A percentile compares a stretch with the other conserved stretches of the same genome.
phyloP scores from a whole-genome alignment of 768 basidiomycete genomes.

The Suillus brevipes region DNA sequence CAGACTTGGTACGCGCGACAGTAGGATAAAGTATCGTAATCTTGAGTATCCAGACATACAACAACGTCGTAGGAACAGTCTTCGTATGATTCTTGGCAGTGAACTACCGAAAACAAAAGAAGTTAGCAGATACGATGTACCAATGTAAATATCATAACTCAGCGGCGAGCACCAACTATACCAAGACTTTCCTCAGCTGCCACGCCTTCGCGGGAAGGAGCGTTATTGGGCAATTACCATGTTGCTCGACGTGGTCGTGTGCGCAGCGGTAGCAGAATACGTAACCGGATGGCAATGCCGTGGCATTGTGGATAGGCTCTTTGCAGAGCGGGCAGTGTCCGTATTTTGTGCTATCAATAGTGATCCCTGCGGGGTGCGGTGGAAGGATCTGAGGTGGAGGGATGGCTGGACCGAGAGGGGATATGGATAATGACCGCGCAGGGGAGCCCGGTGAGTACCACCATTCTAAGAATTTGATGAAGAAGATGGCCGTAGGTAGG shows the following conservation, averaged over 20 bases:
- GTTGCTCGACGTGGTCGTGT: slow-evolving; percentile 75
- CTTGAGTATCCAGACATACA: background rate
- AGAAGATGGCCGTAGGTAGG: slow-evolving; percentile 89
- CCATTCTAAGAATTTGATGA: slow-evolving; percentile 97
- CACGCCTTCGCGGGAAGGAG: slow-evolving; percentile 71
- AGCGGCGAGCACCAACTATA: slow-evolving; percentile 39
- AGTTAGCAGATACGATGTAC: no score
- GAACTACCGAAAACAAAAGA: background rate
- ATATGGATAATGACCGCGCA: slow-evolving; percentile 66
- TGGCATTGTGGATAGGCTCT: slow-evolving; percentile 76
- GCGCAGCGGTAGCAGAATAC: slow-evolving; percentile 94
- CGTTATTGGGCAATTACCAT: slow-evolving; percentile 85
- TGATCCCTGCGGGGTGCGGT: slow-evolving; percentile 72
- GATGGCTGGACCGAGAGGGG: slow-evolving; percentile 63
- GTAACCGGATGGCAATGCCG: slow-evolving; percentile 88
- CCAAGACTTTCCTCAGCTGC: slow-evolving; percentile 85
- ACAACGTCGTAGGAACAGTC: background rate
- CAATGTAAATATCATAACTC: background rate
- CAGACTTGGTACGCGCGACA: background rate
- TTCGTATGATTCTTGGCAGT: background rate
- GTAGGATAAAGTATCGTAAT: background rate
- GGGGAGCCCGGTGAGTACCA: slow-evolving; percentile 97
- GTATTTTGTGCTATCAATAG: slow-evolving; percentile 62
- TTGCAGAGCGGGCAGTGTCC: slow-evolving; percentile 87
- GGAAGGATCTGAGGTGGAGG: slow-evolving; percentile 76